A percentile compares a stretch with the other conserved stretches of the same genome.
Evolutionary conservation across 2,329 filamentous ascomycete species (phyloP).

Genomic region (Fusarium pseudocircinatum): DNA sequence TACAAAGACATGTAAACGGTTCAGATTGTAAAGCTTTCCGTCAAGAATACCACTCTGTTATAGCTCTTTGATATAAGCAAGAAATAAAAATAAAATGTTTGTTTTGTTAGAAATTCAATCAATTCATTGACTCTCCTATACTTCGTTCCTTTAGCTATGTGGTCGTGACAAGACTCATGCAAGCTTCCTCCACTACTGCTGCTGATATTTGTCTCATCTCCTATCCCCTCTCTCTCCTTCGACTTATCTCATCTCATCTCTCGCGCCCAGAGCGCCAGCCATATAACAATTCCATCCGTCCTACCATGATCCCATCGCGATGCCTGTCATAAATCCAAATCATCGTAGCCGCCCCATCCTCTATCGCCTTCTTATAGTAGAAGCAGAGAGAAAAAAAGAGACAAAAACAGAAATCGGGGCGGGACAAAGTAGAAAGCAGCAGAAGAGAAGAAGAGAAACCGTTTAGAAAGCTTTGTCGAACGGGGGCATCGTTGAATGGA

Average conservation of each 20-base stretch:
- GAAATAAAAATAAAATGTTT: constrained; percentile 16
- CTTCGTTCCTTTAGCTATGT: constrained; percentile 43
- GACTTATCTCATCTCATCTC: background rate
- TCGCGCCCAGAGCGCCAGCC: constrained; percentile 29
- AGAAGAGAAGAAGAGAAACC: constrained; percentile 8
- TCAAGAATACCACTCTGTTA: background rate
- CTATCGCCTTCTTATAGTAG: constrained; percentile 40
- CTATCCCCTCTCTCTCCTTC: background rate
- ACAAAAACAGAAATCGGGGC: constrained; percentile 20
- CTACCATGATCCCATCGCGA: constrained; percentile 35
- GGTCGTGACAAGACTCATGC: constrained; percentile 44
- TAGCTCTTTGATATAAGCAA: constrained; percentile 4
- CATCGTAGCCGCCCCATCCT: constrained; percentile 42
- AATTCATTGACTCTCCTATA: constrained; percentile 38
- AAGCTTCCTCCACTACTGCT: constrained; percentile 31
- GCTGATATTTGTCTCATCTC: constrained; percentile 11
- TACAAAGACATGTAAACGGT: background rate
- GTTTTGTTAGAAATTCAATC: constrained; percentile 30
- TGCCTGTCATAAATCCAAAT: constrained; percentile 45
- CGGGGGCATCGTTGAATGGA: constrained; percentile 18
- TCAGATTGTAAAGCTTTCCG: constrained; percentile 1
- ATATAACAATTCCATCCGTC: constrained; percentile 29
- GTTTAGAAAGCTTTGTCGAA: constrained; percentile 33
- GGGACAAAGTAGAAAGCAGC: constrained; percentile 29
- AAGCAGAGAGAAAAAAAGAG: constrained; percentile 13